A percentile compares a stretch with the other conserved stretches of the same genome.
These are phyloP conservation scores for Albophoma yamanashiensis DNA, from an alignment of 2,329 filamentous ascomycete genomes.

Conservation along the genomic window DNA sequence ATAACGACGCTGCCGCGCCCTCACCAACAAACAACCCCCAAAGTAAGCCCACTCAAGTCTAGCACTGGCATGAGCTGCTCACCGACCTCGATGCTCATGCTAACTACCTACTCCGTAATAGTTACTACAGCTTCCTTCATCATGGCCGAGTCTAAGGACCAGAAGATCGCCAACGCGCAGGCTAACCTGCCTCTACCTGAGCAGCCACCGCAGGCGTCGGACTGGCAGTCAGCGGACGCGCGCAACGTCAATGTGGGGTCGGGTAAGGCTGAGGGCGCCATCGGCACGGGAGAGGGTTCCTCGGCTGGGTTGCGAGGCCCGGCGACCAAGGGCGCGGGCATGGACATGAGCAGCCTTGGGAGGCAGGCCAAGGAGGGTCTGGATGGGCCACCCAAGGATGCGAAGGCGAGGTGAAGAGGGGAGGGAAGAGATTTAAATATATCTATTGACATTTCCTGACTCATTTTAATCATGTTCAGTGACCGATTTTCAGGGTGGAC, in stretches of 20 bases:
- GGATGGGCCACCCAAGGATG: not conserved
- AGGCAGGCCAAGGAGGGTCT: slow-evolving; percentile 33
- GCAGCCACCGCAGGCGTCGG: slow-evolving; percentile 62
- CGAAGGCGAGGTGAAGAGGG: not conserved
- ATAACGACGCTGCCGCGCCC: not conserved
- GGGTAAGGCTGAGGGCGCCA: slow-evolving; percentile 20
- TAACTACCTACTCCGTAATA: not conserved
- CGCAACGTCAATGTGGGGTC: slow-evolving; percentile 58
- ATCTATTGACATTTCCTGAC: too few species aligned
- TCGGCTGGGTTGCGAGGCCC: slow-evolving; percentile 45
- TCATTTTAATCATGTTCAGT: too few species aligned
- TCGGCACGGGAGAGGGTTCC: slow-evolving; percentile 38
- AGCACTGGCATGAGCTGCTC: too few species aligned
- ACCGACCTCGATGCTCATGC: too few species aligned
- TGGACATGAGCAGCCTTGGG: too few species aligned
- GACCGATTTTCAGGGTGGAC: too few species aligned
- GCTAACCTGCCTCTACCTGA: slow-evolving; percentile 72
- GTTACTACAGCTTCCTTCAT: not conserved
- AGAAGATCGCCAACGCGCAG: slow-evolving; percentile 57
- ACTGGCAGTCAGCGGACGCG: slow-evolving; percentile 65
- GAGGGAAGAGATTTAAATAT: too few species aligned
- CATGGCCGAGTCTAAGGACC: slow-evolving; percentile 44
- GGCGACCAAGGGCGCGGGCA: too few species aligned
- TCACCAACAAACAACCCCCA: not conserved
- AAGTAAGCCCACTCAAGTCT: not conserved